phyloP scores from a whole-genome alignment of 2,329 filamentous ascomycete species.

The Exophiala calicioides region DNA sequence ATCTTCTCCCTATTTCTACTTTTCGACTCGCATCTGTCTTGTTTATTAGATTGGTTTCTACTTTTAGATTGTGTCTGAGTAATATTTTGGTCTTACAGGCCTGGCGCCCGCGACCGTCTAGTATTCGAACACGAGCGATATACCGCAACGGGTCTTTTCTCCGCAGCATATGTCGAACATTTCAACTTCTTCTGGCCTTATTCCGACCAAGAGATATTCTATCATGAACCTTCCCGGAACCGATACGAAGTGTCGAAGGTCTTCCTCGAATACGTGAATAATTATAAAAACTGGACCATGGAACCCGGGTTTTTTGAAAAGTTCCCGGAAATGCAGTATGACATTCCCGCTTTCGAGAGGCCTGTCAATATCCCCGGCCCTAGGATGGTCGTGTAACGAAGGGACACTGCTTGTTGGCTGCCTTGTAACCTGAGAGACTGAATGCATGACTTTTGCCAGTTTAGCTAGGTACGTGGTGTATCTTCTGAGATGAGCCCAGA shows the following conservation, averaged over 20 bases:
- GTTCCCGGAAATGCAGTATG: constrained; percentile 30
- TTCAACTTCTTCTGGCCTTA: constrained; percentile 32
- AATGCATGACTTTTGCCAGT: too few species aligned
- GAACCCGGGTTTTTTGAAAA: constrained; percentile 28
- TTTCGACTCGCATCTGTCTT: too few species aligned
- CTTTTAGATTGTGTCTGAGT: too few species aligned
- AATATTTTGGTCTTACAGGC: constrained; percentile 16
- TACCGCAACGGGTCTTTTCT: constrained; percentile 27
- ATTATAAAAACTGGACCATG: constrained; percentile 32
- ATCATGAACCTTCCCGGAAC: constrained; percentile 16
- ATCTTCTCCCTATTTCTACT: too few species aligned
- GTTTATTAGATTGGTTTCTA: too few species aligned
- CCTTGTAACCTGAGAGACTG: too few species aligned
- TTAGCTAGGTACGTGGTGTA: too few species aligned
- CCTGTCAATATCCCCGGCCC: too few species aligned
- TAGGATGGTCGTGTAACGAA: too few species aligned
- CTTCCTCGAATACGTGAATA: constrained; percentile 26
- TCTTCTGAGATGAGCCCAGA: too few species aligned
- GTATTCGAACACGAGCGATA: constrained; percentile 31
- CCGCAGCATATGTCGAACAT: constrained; percentile 28
- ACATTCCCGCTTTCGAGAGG: constrained; percentile 25
- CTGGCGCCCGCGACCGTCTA: constrained; percentile 27
- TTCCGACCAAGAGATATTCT: constrained; percentile 25
- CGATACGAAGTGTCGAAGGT: constrained; percentile 24
- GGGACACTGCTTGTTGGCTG: too few species aligned